Evolutionary conservation across 495 filamentous ascomycete genomes (phyloP).

Genomic region (Penicillium angulare): DNA sequence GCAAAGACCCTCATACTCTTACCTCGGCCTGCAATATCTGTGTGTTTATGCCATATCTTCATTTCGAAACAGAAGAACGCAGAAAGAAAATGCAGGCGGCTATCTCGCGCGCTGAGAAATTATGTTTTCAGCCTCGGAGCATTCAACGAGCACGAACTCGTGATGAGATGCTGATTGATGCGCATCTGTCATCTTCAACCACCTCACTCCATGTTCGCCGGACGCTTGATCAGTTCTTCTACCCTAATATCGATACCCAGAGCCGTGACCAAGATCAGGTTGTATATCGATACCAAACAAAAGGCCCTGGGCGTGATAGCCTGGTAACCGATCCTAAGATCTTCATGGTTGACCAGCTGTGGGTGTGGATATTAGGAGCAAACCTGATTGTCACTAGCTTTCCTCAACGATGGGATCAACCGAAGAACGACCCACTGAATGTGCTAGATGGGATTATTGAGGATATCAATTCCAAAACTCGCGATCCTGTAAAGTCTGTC

Average conservation of each 20-base stretch:
- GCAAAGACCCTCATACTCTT: constrained; percentile 28
- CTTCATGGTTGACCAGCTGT: constrained; percentile 75
- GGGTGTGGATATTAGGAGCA: constrained; percentile 68
- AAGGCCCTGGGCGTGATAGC: constrained; percentile 26
- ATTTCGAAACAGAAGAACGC: constrained; percentile 61
- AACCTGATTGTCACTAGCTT: constrained; percentile 67
- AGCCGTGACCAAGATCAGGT: constrained; percentile 68
- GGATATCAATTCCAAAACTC: constrained; percentile 67
- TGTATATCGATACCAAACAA: constrained; percentile 61
- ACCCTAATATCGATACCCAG: constrained; percentile 68
- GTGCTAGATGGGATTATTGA: constrained; percentile 65
- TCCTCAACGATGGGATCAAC: constrained; percentile 68
- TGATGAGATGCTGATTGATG: constrained; percentile 64
- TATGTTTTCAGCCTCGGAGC: constrained; percentile 20
- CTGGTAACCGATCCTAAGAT: constrained; percentile 58
- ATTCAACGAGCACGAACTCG: constrained; percentile 35
- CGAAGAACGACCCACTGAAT: constrained; percentile 63
- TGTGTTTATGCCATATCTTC: constrained; percentile 67
- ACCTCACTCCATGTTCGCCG: constrained; percentile 63
- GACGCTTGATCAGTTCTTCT: constrained; percentile 70
- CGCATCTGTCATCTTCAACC: constrained; percentile 53
- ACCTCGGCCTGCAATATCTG: constrained; percentile 48
- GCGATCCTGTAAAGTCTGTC: constrained; percentile 59
- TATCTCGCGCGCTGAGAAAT: constrained; percentile 49
- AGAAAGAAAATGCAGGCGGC: constrained; percentile 59